Conservation (phyloP, 345 rosid species). For the Salix brachista region DNA sequence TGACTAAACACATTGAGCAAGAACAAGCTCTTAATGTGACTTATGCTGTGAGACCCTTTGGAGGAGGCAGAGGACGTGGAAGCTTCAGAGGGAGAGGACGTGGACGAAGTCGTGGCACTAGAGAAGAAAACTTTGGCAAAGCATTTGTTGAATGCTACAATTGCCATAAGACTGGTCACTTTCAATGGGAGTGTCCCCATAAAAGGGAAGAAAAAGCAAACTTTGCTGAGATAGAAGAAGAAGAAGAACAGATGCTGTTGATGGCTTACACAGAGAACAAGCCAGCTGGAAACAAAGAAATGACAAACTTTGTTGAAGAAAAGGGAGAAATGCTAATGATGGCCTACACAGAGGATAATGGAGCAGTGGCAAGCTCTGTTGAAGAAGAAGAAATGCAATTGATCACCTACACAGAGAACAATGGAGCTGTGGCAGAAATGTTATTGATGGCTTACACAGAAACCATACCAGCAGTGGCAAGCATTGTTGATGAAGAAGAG, state of each 20-base stretch:
- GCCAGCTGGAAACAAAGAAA: neutral
- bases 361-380: too few species aligned
- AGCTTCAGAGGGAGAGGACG: neutral
- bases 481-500: too few species aligned
- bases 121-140: neutral
- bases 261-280: neutral
- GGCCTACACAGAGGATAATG: neutral
- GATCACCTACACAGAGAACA: too few species aligned
- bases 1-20: neutral
- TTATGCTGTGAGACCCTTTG: neutral
- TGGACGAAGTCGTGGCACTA: neutral
- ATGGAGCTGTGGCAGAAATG: neutral
- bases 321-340: neutral
- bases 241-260: neutral
- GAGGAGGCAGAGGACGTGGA: neutral
- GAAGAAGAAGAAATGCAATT: too few species aligned
- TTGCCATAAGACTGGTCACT: neutral
- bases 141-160: neutral
- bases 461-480: neutral
- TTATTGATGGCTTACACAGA: neutral
- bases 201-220: neutral
- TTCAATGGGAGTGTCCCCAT: neutral
- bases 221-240: neutral
- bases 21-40: neutral
- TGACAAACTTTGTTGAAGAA: neutral